Conservation (phyloP, 2,329 filamentous ascomycete species). For the Aspergillus calidoustus region DNA sequence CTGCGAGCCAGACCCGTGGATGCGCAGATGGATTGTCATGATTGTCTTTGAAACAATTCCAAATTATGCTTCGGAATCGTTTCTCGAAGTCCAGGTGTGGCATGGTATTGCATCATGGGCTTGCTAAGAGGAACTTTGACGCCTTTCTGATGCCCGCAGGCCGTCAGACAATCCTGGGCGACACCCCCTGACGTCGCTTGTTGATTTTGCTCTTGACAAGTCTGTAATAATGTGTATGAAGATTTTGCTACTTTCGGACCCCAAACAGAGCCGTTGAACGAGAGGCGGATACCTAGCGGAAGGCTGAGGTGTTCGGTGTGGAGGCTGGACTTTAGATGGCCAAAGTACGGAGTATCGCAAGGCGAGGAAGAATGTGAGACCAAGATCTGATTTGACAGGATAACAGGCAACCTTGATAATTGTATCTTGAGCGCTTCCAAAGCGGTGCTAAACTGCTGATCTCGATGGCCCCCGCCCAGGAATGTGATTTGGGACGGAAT, state of each 20-base stretch:
- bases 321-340: not conserved
- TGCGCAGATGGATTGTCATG: not conserved
- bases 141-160: not conserved
- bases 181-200: not conserved
- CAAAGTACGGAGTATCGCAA: not conserved
- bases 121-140: not conserved
- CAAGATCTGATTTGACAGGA: not conserved
- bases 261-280: not conserved
- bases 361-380: slow-evolving; percentile 1
- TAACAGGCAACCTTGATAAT: not conserved
- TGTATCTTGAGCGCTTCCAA: not conserved
- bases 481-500: slow-evolving; percentile 12
- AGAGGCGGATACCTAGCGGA: not conserved
- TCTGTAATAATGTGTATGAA: not conserved
- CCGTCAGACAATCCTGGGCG: not conserved
- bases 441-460: not conserved
- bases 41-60: not conserved
- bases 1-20: not conserved
- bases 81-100: not conserved
- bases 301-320: not conserved
- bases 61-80: not conserved
- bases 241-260: not conserved
- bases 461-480: not conserved
- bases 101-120: not conserved
- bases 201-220: not conserved